Evolutionary conservation across 2,329 filamentous ascomycete species (phyloP), one percentile per base, ranked within the genome.

Genomic region (Aspergillus sp.): DNA sequence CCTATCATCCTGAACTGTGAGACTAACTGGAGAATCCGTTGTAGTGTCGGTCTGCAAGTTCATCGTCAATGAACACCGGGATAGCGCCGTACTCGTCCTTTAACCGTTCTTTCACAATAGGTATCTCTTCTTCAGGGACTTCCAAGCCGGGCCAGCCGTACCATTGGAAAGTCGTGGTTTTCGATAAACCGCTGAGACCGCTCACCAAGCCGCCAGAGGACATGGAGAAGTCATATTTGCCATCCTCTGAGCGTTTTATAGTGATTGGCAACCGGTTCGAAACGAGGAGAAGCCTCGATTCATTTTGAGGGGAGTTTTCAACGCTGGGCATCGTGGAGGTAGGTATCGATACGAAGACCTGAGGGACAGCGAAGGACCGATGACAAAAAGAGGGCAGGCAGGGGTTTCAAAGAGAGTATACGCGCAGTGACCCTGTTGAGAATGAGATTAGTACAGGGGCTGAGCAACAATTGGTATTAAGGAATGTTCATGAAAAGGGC

Each of bases 81-180:
- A 96, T 86, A 7, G 93, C 93, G 66, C 89, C 88, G 75, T 96
- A 93, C 69, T 97, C 89, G 20, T 95, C 87, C 77, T 91, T 90
- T 70, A 98, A 80, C 63, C 89, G 86, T 70, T 89, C 82, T 70
- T 86, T 89, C 74, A 99, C 87, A 56, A 83, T 82, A 2, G 83
- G 81, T 44, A 90, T 84, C 75, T 98, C 93, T 55, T 86, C 84
- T 62, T 96, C 90, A 40, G 93, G 93, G 4, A 98, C 87, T 75
- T 98, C 91, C 49, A 96, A 79, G 39, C 95, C 95, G 1, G 95
- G 93, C 93, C 95, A 98, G 66, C 95, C 95, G 77, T 98, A 98
- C 95, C 95, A 99, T 75, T 95, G 90, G 77, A 98, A 98, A 66
- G 88, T 93, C 24, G 91, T 96, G 33, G 91, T 89, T 78, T 97